Conservation (phyloP, 1,284 basidiomycete genomes). For the Chalciporus sp. region DNA sequence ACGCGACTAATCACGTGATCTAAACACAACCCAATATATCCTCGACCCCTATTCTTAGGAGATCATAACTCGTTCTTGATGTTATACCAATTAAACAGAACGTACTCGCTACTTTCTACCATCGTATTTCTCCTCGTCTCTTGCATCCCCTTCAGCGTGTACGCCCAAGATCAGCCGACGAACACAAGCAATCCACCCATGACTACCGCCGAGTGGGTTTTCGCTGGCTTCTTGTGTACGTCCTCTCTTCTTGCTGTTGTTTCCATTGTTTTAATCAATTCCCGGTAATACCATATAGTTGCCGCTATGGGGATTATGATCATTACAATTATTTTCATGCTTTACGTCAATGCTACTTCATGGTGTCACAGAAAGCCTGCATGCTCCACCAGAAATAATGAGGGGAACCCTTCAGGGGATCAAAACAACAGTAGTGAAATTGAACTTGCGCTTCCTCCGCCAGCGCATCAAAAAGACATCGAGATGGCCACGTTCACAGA, state of each 20-base stretch:
- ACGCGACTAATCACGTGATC: constrained; percentile 16
- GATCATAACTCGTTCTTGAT: not conserved
- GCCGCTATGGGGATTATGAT: no score
- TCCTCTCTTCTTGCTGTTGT: no score
- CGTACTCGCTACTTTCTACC: not conserved
- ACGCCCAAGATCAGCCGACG: not conserved
- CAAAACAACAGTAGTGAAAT: not conserved
- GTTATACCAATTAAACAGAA: not conserved
- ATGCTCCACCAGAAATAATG: not conserved
- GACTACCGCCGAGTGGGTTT: no score
- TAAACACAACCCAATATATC: not conserved
- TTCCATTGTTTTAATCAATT: no score
- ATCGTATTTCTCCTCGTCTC: not conserved
- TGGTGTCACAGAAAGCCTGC: not conserved
- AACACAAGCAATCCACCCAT: not conserved
- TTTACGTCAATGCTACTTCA: no score
- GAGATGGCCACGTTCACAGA: not conserved
- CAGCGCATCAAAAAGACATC: not conserved
- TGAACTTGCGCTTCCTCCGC: not conserved
- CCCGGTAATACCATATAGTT: no score
- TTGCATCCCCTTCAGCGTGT: not conserved
- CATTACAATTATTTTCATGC: no score
- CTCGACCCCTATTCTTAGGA: not conserved
- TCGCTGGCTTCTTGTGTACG: no score
- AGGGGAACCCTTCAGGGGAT: not conserved